Conservation (phyloP, 1,139 yeast genomes). For the Pichia kudriavzevii region DNA sequence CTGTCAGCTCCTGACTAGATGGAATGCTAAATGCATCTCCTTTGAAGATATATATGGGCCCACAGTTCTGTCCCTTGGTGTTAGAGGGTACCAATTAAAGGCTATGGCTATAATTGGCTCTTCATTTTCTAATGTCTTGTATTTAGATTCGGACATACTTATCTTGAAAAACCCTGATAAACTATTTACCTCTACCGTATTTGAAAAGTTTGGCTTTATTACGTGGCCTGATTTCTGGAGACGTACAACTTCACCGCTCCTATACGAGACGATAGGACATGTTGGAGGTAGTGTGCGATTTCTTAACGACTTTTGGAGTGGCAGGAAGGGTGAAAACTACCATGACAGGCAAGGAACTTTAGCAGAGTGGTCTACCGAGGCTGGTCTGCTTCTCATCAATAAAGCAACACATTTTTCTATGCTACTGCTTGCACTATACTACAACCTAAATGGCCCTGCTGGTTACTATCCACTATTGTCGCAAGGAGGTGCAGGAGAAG, state of each 20-base stretch:
- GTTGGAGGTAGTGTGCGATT: conserved; percentile 29
- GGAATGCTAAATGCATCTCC: conserved; percentile 38
- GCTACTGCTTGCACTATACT: conserved; percentile 44
- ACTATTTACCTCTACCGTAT: conserved; percentile 35
- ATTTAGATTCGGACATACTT: conserved; percentile 61
- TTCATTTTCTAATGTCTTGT: conserved; percentile 49
- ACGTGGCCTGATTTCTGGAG: conserved; percentile 74
- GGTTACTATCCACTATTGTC: conserved; percentile 51
- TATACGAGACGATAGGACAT: conserved; percentile 45
- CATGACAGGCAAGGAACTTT: conserved; percentile 51
- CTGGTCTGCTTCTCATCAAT: conserved; percentile 50
- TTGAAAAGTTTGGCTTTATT: conserved; percentile 32
- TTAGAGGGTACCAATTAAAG: conserved; percentile 56
- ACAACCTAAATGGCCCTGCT: conserved; percentile 52
- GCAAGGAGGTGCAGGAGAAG: conserved; percentile 64
- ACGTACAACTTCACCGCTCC: conserved; percentile 52
- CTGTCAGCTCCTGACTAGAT: conserved; percentile 40
- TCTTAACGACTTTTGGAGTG: conserved; percentile 22
- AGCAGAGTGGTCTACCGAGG: conserved; percentile 56
- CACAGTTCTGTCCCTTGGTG: conserved; percentile 19
- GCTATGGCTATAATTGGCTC: conserved; percentile 56
- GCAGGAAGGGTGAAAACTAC: conserved; percentile 22
- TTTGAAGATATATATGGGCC: conserved; percentile 23
- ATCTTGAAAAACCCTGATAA: conserved; percentile 51
- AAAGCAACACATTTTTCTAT: conserved; percentile 45